Percentiles rank a stretch among this genome's conserved stretches.
phyloP scores from a whole-genome alignment of 805 yeast species.

The Candida patagonica region DNA sequence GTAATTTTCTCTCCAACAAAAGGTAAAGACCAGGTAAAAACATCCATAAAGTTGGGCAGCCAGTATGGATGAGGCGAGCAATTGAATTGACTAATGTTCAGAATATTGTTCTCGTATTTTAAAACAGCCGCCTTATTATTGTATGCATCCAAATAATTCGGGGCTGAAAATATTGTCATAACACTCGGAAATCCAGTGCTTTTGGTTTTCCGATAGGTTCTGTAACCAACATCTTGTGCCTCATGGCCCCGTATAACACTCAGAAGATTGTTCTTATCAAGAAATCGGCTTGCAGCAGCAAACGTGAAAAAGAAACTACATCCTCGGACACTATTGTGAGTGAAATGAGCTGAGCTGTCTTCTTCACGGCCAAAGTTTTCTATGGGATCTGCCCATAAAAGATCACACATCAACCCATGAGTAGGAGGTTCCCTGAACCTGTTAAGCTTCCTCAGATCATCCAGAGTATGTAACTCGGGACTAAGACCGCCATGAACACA shows the following conservation, averaged over 20 bases:
- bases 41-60: constrained; percentile 95
- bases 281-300: constrained; percentile 68
- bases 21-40: constrained; percentile 94
- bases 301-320: constrained; percentile 88
- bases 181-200: constrained; percentile 83
- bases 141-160: constrained; percentile 85
- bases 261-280: constrained; percentile 66
- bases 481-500: constrained; percentile 96
- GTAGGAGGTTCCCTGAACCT: constrained; percentile 92
- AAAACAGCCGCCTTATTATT: constrained; percentile 93
- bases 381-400: constrained; percentile 95
- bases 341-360: constrained; percentile 32
- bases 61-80: constrained; percentile 92
- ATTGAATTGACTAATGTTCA: constrained; percentile 94
- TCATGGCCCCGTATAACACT: constrained; percentile 94
- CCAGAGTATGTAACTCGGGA: constrained; percentile 64
- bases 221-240: constrained; percentile 94
- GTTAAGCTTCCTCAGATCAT: constrained; percentile 59
- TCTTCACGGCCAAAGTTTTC: constrained; percentile 69
- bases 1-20: constrained; percentile 95
- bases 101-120: constrained; percentile 81
- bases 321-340: constrained; percentile 71
- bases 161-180: constrained; percentile 89
- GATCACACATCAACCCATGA: constrained; percentile 85
- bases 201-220: constrained; percentile 82